A percentile compares a stretch with the other conserved stretches of the same genome.
These are phyloP conservation scores for Ophiostoma australiae DNA, from an alignment of 2,329 filamentous ascomycete genomes.

Conservation along the genomic window DNA sequence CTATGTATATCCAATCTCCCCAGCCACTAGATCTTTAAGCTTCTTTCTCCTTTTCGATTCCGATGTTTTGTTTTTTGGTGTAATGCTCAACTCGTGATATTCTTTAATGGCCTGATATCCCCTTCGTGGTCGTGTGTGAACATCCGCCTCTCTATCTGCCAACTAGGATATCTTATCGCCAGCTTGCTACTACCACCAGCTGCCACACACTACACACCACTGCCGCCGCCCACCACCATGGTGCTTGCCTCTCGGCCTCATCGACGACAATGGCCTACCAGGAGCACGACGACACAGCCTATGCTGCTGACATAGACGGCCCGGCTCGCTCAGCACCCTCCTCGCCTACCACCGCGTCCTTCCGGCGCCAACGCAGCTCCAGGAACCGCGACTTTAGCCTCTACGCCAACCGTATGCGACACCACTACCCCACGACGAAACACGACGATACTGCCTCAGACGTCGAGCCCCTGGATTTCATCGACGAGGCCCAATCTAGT, in stretches of 20 bases:
- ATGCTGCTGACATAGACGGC: slow-evolving; percentile 29
- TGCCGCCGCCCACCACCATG: slow-evolving; percentile 10
- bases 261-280: slow-evolving; percentile 25
- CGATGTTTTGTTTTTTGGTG: background rate
- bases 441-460: slow-evolving; percentile 29
- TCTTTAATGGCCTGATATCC: background rate
- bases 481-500: slow-evolving; percentile 14
- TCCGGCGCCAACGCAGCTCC: slow-evolving; percentile 28
- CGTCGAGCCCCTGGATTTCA: slow-evolving; percentile 25
- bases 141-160: background rate
- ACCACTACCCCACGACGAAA: slow-evolving; percentile 33
- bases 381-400: slow-evolving; percentile 30
- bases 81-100: background rate
- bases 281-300: slow-evolving; percentile 29
- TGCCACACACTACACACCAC: background rate
- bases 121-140: slow-evolving; percentile 1
- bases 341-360: slow-evolving; percentile 18
- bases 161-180: background rate
- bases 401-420: slow-evolving; percentile 30
- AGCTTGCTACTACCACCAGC: background rate
- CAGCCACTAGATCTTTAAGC: slow-evolving; percentile 18
- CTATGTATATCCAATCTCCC: slow-evolving; percentile 15
- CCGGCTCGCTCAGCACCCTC: slow-evolving; percentile 15
- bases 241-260: slow-evolving; percentile 16
- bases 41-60: slow-evolving; percentile 18